These are phyloP conservation scores for Geotrichum candidum DNA, from an alignment of 1,139 yeast species.

Conservation along the genomic window DNA sequence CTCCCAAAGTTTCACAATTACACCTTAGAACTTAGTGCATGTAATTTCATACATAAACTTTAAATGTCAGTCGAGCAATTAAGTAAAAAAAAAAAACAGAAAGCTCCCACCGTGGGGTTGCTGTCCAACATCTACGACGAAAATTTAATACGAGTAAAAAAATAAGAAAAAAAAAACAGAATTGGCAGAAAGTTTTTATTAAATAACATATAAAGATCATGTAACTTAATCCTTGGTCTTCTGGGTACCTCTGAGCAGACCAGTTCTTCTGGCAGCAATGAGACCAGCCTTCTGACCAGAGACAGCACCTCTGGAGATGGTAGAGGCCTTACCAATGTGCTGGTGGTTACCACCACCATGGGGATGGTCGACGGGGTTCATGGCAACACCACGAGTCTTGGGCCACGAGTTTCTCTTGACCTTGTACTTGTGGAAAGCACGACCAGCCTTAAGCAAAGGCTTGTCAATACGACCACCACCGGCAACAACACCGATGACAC, in stretches of 20 bases:
- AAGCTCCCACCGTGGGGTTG: too few relatives aligned
- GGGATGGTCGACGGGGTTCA: slow-evolving; percentile 99
- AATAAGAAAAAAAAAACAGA: background rate
- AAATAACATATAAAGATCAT: slow-evolving; percentile 1
- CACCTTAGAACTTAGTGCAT: too few relatives aligned
- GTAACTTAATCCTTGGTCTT: slow-evolving; percentile 71
- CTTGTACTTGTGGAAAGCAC: slow-evolving; percentile 99
- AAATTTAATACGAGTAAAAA: background rate
- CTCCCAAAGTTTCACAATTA: too few relatives aligned
- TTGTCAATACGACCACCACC: slow-evolving; percentile 99
- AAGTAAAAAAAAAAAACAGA: too few relatives aligned
- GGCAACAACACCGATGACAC: slow-evolving; percentile 99
- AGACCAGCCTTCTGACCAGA: slow-evolving; percentile 99
- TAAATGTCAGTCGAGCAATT: too few relatives aligned
- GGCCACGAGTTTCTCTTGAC: slow-evolving; percentile 99
- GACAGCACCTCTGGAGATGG: slow-evolving; percentile 99
- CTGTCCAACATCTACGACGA: background rate
- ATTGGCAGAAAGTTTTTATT: background rate
- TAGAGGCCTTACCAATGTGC: slow-evolving; percentile 99
- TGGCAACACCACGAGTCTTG: slow-evolving; percentile 99
- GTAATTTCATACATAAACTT: too few relatives aligned
- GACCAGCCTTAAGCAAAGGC: slow-evolving; percentile 99
- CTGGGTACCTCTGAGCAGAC: slow-evolving; percentile 99
- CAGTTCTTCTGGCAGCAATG: slow-evolving; percentile 99
- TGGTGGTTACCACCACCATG: slow-evolving; percentile 99